Base-by-base conservation (phyloP, 2,329 filamentous ascomycete species). In the Magnaporthales sp. region DNA sequence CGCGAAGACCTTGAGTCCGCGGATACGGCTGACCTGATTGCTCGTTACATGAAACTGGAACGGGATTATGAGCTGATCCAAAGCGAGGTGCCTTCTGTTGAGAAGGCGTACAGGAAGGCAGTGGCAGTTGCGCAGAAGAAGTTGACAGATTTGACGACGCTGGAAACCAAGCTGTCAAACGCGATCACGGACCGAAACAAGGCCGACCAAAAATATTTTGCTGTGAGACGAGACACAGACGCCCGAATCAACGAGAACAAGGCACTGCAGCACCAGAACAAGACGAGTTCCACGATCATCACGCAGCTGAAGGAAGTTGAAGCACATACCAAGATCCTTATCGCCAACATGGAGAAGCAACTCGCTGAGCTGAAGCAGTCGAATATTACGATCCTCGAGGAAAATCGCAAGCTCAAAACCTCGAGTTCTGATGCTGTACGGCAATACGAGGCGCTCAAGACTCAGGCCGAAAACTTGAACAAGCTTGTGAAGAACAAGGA, bases 121-220 rank as follows among this genome's bases (percentile, higher is more conserved):
- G 92, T 93, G 74, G 88, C 88, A 26, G 78, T 97, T 67, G 93
- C 93, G 8, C 89, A 90, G 65, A 94, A 92, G 80, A 98, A 97
- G 77, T 88, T 96, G 38, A 85, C 90, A 72, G 93, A 97, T 69
- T 87, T 91, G 65, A 81, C 83, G 6, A 82, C 84, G 4, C 80
- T 92, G 74, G 93, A 98, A 78, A 93, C 97, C 67, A 91, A 90
- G 69, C 82, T 94, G 51, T 80, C 86, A 22, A 82, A 91, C 27
- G 80, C 96, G 24, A 87, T 86, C 56, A 91, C 92, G 0, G 93
- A 99, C 78, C 99, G 99, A 80, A 89, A 90, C 70, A 98, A 97
- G 77, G 94, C 94, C 1, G 95, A 99, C 74, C 94, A 98, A 74
- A 98, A 98, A 78, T 99, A 96, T 75, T 98, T 98, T 76, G 92